A percentile compares a stretch with the other conserved stretches of the same genome.
phyloP scores from a whole-genome alignment of 352 stramenopile genomes.

The Phytophthora europaea region DNA sequence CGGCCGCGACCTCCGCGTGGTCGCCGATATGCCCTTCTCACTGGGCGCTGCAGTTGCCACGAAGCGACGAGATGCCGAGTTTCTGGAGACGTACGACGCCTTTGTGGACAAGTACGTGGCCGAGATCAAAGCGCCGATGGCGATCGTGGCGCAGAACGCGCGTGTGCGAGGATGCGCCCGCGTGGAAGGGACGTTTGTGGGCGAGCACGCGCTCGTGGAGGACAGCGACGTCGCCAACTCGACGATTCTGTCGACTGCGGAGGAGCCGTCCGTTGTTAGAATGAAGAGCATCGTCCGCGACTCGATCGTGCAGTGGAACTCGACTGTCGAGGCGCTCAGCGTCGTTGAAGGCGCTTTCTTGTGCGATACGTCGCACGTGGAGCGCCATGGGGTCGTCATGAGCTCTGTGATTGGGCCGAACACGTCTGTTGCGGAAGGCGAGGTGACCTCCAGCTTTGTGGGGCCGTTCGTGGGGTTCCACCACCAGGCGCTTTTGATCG shows the following conservation, averaged over 20 bases:
- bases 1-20: slow-evolving; percentile 71
- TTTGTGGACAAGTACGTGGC: slow-evolving; percentile 67
- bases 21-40: slow-evolving; percentile 80
- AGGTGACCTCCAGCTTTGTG: slow-evolving; percentile 93
- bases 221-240: slow-evolving; percentile 68
- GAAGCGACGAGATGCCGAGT: slow-evolving; percentile 44
- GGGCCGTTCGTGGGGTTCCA: slow-evolving; percentile 96
- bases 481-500: slow-evolving; percentile 94
- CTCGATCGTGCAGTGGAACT: slow-evolving; percentile 80
- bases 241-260: slow-evolving; percentile 73
- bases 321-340: slow-evolving; percentile 69
- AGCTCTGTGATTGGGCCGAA: slow-evolving; percentile 90
- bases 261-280: slow-evolving; percentile 54
- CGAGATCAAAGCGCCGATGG: slow-evolving; percentile 51
- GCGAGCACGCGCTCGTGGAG: slow-evolving; percentile 59
- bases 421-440: slow-evolving; percentile 88
- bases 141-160: slow-evolving; percentile 63
- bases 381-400: slow-evolving; percentile 87
- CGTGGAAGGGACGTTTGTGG: slow-evolving; percentile 78
- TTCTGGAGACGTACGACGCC: slow-evolving; percentile 57
- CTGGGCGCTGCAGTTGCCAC: slow-evolving; percentile 57
- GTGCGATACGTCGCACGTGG: slow-evolving; percentile 81
- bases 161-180: slow-evolving; percentile 70
- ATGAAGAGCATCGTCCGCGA: slow-evolving; percentile 75
- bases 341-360: slow-evolving; percentile 79